These are phyloP conservation scores for Albugo candida DNA, from an alignment of 352 stramenopile genomes.

Conservation along the genomic window DNA sequence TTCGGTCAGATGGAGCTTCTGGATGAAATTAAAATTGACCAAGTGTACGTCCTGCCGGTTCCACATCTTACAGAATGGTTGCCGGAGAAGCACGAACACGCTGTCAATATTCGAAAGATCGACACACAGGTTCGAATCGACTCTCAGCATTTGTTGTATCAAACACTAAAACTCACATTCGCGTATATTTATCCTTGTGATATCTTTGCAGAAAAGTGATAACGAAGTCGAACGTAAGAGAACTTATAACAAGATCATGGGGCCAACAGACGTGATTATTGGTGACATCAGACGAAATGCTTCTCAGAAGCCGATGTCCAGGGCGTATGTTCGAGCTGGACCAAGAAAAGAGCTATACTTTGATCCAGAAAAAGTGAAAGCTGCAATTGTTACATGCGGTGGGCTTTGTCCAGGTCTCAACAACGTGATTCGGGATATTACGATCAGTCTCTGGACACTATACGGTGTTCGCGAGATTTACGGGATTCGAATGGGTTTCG, in stretches of 20 bases:
- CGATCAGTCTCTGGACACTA: slow-evolving; percentile 78
- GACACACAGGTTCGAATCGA: slow-evolving; percentile 17
- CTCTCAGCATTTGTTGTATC: too few relatives aligned
- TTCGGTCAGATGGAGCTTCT: slow-evolving; percentile 65
- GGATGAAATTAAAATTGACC: slow-evolving; percentile 35
- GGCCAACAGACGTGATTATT: slow-evolving; percentile 57
- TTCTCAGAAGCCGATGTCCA: slow-evolving; percentile 36
- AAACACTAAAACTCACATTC: too few relatives aligned
- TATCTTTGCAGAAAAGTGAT: too few relatives aligned
- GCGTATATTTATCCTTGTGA: too few relatives aligned
- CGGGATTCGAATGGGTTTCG: slow-evolving; percentile 68
- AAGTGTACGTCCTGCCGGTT: slow-evolving; percentile 56
- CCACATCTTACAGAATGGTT: slow-evolving; percentile 52
- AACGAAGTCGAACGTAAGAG: slow-evolving; percentile 41
- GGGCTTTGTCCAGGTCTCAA: slow-evolving; percentile 95
- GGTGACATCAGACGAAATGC: slow-evolving; percentile 62
- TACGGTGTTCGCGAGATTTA: slow-evolving; percentile 75
- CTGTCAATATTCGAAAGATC: slow-evolving; percentile 56
- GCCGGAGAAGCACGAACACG: slow-evolving; percentile 25
- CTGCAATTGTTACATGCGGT: slow-evolving; percentile 84
- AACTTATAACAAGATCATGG: slow-evolving; percentile 80
- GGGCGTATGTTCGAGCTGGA: slow-evolving; percentile 62
- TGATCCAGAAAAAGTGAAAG: slow-evolving; percentile 56
- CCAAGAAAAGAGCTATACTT: slow-evolving; percentile 53
- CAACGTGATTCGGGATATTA: slow-evolving; percentile 95